These are phyloP conservation scores for Plasmodium knowlesi DNA, from an alignment of 169 alveolate species.

Conservation along the genomic window DNA sequence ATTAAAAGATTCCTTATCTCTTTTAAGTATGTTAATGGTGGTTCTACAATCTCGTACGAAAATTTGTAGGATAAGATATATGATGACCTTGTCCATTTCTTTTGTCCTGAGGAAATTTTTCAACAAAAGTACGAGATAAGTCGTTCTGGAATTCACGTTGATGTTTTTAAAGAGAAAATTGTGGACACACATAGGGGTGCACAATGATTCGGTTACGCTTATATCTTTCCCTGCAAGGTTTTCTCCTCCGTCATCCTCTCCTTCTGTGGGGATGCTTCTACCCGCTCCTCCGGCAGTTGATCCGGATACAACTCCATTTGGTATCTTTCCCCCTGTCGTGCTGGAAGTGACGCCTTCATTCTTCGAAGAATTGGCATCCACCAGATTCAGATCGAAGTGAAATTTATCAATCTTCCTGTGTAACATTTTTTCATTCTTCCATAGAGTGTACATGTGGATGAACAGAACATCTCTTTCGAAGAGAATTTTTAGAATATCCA, in stretches of 20 bases:
- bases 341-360: neutral
- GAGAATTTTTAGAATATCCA: slow-evolving; percentile 22
- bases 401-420: slow-evolving; percentile 24
- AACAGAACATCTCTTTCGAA: slow-evolving; percentile 68
- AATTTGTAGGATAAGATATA: slow-evolving; percentile 43
- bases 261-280: neutral
- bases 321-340: neutral
- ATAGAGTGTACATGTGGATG: slow-evolving; percentile 61
- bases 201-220: slow-evolving; percentile 30
- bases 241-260: neutral
- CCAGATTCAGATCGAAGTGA: slow-evolving; percentile 8
- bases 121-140: slow-evolving; percentile 40
- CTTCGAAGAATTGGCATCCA: neutral
- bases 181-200: slow-evolving; percentile 62
- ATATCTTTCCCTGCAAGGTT: slow-evolving; percentile 1
- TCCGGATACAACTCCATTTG: neutral
- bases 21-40: slow-evolving; percentile 52
- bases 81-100: slow-evolving; percentile 54
- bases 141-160: slow-evolving; percentile 59
- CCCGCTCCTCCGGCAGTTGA: neutral
- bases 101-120: slow-evolving; percentile 55
- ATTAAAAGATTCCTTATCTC: slow-evolving; percentile 66
- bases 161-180: slow-evolving; percentile 65
- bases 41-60: slow-evolving; percentile 53
- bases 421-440: slow-evolving; percentile 70